Evolutionary conservation across 805 yeast genomes (phyloP).

Genomic region (Yarrowia divulgata): DNA sequence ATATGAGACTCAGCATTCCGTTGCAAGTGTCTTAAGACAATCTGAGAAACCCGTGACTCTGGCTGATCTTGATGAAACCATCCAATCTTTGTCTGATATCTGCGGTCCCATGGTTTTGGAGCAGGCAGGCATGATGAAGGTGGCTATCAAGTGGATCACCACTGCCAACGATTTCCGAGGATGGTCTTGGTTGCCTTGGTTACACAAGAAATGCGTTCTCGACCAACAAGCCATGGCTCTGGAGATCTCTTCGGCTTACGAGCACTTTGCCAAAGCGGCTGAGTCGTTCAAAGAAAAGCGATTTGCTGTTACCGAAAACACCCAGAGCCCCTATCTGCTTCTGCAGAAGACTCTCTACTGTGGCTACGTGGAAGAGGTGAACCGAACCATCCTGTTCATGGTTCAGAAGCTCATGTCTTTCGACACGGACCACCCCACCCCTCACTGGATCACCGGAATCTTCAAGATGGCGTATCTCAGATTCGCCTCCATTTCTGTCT

Average conservation of each 20-base stretch:
- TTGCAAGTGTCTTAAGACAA: conserved; percentile 5
- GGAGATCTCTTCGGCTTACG: conserved; percentile 4
- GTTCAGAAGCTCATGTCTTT: conserved; percentile 8
- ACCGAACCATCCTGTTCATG: conserved; percentile 18
- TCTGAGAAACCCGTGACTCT: conserved; percentile 16
- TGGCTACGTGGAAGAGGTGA: conserved; percentile 21
- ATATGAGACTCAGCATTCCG: conserved; percentile 20
- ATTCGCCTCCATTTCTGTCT: conserved; percentile 15
- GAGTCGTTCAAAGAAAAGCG: conserved; percentile 26
- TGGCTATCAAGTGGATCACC: conserved; percentile 14
- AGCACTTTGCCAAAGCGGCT: background rate
- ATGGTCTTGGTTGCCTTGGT: conserved; percentile 29
- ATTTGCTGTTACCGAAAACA: conserved; percentile 1
- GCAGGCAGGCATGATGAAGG: conserved; percentile 1
- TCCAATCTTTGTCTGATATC: background rate
- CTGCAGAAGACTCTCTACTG: conserved; percentile 27
- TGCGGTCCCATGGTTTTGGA: conserved; percentile 22
- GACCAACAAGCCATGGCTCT: conserved; percentile 24
- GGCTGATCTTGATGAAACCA: conserved; percentile 7
- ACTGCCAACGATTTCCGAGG: conserved; percentile 20
- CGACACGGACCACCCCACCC: conserved; percentile 10
- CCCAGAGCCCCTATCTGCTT: background rate
- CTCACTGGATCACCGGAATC: conserved; percentile 25
- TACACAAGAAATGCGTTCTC: conserved; percentile 6
- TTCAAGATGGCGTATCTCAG: conserved; percentile 15